Conservation (phyloP, 2,329 filamentous ascomycete species). For the Penicillium sp. region DNA sequence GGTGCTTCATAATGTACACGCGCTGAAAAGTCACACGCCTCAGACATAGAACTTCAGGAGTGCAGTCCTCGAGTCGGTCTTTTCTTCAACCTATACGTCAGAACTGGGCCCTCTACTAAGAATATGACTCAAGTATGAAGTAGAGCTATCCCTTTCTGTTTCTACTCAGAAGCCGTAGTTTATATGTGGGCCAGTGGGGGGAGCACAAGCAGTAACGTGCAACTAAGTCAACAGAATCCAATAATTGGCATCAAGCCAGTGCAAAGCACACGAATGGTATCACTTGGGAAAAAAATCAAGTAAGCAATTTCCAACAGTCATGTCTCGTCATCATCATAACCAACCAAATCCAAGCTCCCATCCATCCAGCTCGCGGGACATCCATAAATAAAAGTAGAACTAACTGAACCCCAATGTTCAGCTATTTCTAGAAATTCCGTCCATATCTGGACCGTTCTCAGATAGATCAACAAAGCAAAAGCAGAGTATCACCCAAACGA, state of each 20-base stretch:
- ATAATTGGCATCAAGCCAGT: not conserved
- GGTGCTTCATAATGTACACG: not conserved
- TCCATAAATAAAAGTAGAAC: not conserved
- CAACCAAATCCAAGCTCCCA: not conserved
- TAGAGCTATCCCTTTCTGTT: not conserved
- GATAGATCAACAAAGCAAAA: not conserved
- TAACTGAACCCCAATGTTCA: not conserved
- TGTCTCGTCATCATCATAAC: slow-evolving; percentile 24
- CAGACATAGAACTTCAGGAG: not conserved
- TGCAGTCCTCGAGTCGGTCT: not conserved
- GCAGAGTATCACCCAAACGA: not conserved
- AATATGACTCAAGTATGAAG: not conserved
- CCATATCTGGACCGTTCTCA: not conserved
- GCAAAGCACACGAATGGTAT: slow-evolving; percentile 16
- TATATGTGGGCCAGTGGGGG: not conserved
- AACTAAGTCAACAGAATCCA: not conserved
- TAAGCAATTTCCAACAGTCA: slow-evolving; percentile 15
- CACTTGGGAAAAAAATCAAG: slow-evolving; percentile 8
- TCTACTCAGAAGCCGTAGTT: not conserved
- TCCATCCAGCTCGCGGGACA: not conserved
- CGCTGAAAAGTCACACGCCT: not conserved
- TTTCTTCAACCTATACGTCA: not conserved
- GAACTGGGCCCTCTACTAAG: too few species aligned
- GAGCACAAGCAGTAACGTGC: not conserved
- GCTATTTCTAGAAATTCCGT: not conserved